Conservation (phyloP, 2,329 filamentous ascomycete genomes). For the Aspergillus flavus region DNA sequence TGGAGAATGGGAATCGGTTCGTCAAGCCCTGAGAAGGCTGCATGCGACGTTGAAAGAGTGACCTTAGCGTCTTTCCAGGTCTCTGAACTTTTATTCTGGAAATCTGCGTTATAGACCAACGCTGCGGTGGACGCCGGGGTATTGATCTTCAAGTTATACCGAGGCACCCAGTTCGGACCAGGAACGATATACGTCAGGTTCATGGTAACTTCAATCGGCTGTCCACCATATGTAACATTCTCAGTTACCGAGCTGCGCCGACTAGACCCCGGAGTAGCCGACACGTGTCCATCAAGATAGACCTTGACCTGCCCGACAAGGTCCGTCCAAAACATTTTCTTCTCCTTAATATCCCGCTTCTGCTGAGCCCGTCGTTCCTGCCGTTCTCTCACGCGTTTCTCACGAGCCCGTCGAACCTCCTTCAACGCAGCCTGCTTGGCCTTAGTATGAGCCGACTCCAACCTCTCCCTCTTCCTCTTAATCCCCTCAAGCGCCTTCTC, state of each 20-base stretch:
- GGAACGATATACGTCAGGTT: slow-evolving; percentile 62
- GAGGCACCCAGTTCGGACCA: slow-evolving; percentile 61
- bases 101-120: slow-evolving; percentile 64
- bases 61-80: slow-evolving; percentile 64
- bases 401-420: slow-evolving; percentile 26
- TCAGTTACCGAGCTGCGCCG: slow-evolving; percentile 24
- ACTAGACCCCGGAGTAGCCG: slow-evolving; percentile 12
- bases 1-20: slow-evolving; percentile 58
- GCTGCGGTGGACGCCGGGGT: slow-evolving; percentile 56
- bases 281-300: slow-evolving; percentile 34
- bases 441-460: slow-evolving; percentile 9
- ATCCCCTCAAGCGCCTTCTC: slow-evolving; percentile 29
- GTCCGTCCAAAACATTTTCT: slow-evolving; percentile 38
- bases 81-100: slow-evolving; percentile 65
- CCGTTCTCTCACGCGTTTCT: background rate
- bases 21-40: slow-evolving; percentile 58
- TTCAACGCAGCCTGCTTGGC: slow-evolving; percentile 26
- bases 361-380: slow-evolving; percentile 27
- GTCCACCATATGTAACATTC: slow-evolving; percentile 25
- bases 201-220: slow-evolving; percentile 35
- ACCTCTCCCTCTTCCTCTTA: slow-evolving; percentile 4
- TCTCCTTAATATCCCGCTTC: slow-evolving; percentile 34
- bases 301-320: slow-evolving; percentile 40
- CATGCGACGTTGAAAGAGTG: slow-evolving; percentile 65
- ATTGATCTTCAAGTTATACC: slow-evolving; percentile 63